These are phyloP conservation scores for Conticribra weissflogii DNA, from an alignment of 108 stramenopile genomes.

Conservation along the genomic window DNA sequence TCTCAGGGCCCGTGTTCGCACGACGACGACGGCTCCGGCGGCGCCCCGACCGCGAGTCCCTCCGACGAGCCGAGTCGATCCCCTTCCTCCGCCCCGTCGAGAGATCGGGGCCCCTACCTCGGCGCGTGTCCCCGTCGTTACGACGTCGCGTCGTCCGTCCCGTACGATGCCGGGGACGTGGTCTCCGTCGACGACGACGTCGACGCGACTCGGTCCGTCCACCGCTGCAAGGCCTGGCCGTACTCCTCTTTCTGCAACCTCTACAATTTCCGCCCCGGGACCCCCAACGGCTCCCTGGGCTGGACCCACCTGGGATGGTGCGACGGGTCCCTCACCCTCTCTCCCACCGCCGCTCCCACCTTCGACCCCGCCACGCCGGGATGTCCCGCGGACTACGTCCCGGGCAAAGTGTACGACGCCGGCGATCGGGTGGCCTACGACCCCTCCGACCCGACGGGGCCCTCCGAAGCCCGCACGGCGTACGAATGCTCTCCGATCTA, in stretches of 20 bases:
- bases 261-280: not conserved
- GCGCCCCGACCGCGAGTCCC: too few relatives aligned
- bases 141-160: too few relatives aligned
- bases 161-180: too few relatives aligned
- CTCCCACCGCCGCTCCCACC: slow-evolving; percentile 2
- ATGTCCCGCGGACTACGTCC: not conserved
- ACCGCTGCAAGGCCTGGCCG: not conserved
- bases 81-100: too few relatives aligned
- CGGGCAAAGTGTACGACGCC: not conserved
- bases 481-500: not conserved
- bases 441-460: not conserved
- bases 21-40: too few relatives aligned
- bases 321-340: not conserved
- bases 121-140: too few relatives aligned
- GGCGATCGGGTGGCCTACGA: slow-evolving; percentile 10
- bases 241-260: not conserved
- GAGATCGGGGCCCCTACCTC: too few relatives aligned
- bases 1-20: too few relatives aligned
- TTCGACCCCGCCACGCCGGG: not conserved
- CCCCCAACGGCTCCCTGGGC: not conserved
- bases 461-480: too few relatives aligned
- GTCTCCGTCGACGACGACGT: too few relatives aligned
- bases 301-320: slow-evolving; percentile 1
- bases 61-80: too few relatives aligned
- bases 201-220: not conserved